A percentile compares a stretch with the other conserved stretches of the same genome.
phyloP scores from a whole-genome alignment of 331 rosid species.

The Malus hybrid region DNA sequence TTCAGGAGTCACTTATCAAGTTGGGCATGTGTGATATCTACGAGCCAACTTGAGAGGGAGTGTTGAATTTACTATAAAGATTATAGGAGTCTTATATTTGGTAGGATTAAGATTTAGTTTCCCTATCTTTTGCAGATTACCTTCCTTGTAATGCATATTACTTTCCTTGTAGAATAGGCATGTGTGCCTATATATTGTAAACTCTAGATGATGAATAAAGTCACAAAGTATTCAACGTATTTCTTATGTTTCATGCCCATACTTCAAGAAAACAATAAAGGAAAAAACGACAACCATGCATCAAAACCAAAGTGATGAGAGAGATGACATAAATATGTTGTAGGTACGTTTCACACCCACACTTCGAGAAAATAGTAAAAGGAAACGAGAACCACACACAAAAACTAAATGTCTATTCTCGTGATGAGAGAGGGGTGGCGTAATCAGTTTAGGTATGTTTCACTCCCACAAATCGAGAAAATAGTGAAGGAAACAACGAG shows the following conservation, averaged over 20 bases:
- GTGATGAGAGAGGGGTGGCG: neutral
- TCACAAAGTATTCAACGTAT: no score
- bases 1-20: no score
- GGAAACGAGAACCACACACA: neutral
- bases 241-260: neutral
- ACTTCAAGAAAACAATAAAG: neutral
- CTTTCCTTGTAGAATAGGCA: no score
- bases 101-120: no score
- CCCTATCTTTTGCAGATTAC: no score
- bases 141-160: no score
- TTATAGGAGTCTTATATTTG: no score
- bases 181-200: no score
- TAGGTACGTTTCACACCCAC: neutral
- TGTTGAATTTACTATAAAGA: no score
- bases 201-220: no score
- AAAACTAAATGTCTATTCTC: neutral
- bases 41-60: no score
- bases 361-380: neutral
- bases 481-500: neutral
- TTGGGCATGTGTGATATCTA: no score
- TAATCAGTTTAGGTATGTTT: neutral
- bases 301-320: neutral
- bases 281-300: neutral
- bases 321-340: neutral
- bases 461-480: neutral